A percentile compares a stretch with the other conserved stretches of the same genome.
Evolutionary conservation across 2,329 filamentous ascomycete species (phyloP).

Genomic region (Herpomyces periplanetae): DNA sequence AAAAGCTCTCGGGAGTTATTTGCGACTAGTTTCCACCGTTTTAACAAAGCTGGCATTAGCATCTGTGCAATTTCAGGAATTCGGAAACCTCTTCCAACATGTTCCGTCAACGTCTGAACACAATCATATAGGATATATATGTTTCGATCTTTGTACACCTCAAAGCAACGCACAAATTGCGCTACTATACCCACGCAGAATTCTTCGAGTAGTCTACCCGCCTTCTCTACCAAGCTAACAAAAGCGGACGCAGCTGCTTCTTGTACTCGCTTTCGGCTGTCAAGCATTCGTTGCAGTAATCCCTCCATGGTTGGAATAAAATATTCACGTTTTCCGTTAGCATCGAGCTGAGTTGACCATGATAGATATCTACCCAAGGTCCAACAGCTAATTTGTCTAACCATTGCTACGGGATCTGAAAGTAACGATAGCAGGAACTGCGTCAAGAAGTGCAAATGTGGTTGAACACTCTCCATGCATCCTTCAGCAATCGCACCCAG

Average conservation of each 20-base stretch:
- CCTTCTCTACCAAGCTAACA: slow-evolving; percentile 75
- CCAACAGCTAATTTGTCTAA: slow-evolving; percentile 92
- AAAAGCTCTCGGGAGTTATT: slow-evolving; percentile 80
- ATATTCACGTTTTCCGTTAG: slow-evolving; percentile 25
- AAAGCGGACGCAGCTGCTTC: slow-evolving; percentile 86
- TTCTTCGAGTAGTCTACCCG: slow-evolving; percentile 33
- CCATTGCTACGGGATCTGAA: slow-evolving; percentile 48
- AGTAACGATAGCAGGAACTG: slow-evolving; percentile 61
- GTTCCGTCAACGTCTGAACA: slow-evolving; percentile 77
- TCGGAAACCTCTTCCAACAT: slow-evolving; percentile 45
- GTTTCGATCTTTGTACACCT: slow-evolving; percentile 86
- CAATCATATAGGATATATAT: slow-evolving; percentile 98
- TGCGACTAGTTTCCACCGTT: slow-evolving; percentile 46
- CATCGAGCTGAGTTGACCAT: slow-evolving; percentile 47
- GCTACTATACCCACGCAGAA: slow-evolving; percentile 66
- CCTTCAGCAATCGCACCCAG: slow-evolving; percentile 80
- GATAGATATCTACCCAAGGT: slow-evolving; percentile 66
- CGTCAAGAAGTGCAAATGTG: slow-evolving; percentile 58
- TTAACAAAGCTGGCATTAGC: slow-evolving; percentile 68
- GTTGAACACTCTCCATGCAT: slow-evolving; percentile 55
- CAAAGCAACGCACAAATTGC: slow-evolving; percentile 71
- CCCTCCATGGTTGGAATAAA: slow-evolving; percentile 95
- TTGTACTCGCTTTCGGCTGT: slow-evolving; percentile 88
- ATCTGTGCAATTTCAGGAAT: slow-evolving; percentile 37
- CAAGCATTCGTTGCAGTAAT: slow-evolving; percentile 68